phyloP scores from a whole-genome alignment of 2,329 filamentous ascomycete species.

The Aspergillus sergii region DNA sequence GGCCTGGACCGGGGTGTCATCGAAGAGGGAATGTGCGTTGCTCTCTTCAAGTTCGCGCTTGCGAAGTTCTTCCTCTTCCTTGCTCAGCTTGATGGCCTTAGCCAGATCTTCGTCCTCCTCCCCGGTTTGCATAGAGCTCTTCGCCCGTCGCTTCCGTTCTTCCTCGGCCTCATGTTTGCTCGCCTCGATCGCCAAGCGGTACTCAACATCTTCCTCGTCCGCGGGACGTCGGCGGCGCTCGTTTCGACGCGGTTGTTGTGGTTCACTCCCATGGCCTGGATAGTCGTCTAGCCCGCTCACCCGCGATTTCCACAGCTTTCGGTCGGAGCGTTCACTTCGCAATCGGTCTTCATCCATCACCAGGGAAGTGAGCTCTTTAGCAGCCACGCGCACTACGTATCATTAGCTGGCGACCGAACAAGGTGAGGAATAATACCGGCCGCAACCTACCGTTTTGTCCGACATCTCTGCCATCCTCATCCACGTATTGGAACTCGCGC shows the following conservation, averaged over 20 bases:
- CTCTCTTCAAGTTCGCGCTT: constrained; percentile 82
- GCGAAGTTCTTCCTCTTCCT: constrained; percentile 84
- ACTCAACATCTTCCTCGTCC: constrained; percentile 88
- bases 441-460: constrained; percentile 82
- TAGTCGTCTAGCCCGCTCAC: constrained; percentile 88
- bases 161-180: constrained; percentile 96
- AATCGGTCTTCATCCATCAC: constrained; percentile 93
- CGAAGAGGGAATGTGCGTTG: constrained; percentile 86
- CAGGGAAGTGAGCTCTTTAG: constrained; percentile 90
- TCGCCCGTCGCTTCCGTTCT: constrained; percentile 72
- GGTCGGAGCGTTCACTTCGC: constrained; percentile 84
- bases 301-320: constrained; percentile 94
- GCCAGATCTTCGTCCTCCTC: constrained; percentile 86
- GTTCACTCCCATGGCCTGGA: constrained; percentile 46
- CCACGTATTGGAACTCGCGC: constrained; percentile 93
- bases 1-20: constrained; percentile 67
- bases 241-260: constrained; percentile 40
- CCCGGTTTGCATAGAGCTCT: constrained; percentile 60
- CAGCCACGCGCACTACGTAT: constrained; percentile 79
- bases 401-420: background rate
- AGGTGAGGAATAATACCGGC: background rate
- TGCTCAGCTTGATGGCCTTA: constrained; percentile 93
- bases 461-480: constrained; percentile 93
- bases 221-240: constrained; percentile 54
- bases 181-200: constrained; percentile 86